These are phyloP conservation scores for Umbelopsis vinacea DNA, from an alignment of 192 early-diverging fungal genomes.

Conservation along the genomic window DNA sequence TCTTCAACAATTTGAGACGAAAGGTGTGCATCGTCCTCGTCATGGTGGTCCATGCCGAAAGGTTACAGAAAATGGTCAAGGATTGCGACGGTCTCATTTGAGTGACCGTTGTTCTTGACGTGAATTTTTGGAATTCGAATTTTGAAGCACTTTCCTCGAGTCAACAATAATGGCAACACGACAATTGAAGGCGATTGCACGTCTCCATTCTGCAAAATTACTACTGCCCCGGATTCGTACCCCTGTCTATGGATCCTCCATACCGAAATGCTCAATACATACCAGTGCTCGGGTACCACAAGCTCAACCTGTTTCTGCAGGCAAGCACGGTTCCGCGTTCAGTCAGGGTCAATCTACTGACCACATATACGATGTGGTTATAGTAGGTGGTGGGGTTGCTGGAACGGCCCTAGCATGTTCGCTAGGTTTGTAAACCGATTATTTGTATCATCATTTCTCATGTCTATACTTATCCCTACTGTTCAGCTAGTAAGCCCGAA, in stretches of 20 bases:
- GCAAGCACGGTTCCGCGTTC: not conserved
- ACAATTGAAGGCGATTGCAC: not conserved
- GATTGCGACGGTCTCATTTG: not conserved
- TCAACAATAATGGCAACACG: slow-evolving; percentile 5
- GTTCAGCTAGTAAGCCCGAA: slow-evolving; percentile 18
- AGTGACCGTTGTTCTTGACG: slow-evolving; percentile 5
- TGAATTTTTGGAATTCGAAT: not conserved
- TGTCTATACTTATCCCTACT: not conserved
- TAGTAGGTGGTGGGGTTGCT: slow-evolving; percentile 90
- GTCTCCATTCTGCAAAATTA: not conserved
- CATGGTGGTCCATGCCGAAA: not conserved
- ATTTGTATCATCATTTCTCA: no score
- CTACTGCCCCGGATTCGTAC: not conserved
- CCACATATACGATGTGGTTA: slow-evolving; percentile 75
- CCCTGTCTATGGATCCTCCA: not conserved
- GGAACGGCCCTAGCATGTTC: slow-evolving; percentile 85
- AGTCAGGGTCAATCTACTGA: not conserved
- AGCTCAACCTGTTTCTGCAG: not conserved
- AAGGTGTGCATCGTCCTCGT: slow-evolving; percentile 4
- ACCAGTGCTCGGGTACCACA: not conserved
- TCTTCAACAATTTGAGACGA: slow-evolving; percentile 34
- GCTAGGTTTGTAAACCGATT: slow-evolving; percentile 55
- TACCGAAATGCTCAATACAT: not conserved
- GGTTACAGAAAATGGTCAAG: not conserved
- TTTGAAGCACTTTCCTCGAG: not conserved